phyloP scores from a whole-genome alignment of 352 stramenopile species.

The Pythium aphanidermatum region DNA sequence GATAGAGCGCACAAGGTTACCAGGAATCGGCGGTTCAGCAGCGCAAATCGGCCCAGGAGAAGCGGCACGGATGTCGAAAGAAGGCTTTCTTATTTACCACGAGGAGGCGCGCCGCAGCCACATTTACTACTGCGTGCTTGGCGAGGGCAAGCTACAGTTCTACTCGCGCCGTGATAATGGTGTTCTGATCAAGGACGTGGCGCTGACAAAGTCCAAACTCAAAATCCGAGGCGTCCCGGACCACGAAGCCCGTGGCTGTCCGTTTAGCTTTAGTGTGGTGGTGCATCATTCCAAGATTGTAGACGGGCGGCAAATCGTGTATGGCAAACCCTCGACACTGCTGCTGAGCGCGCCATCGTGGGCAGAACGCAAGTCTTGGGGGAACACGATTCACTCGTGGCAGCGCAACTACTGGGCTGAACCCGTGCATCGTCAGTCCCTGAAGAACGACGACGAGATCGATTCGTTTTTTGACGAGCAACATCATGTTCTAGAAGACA shows the following conservation, averaged over 20 bases:
- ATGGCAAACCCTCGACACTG: slow-evolving; percentile 46
- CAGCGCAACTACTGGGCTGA: slow-evolving; percentile 85
- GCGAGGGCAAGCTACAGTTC: slow-evolving; percentile 69
- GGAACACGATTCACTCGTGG: slow-evolving; percentile 84
- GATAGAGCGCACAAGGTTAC: too few relatives aligned
- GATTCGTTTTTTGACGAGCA: slow-evolving; percentile 76
- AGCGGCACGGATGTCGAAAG: slow-evolving; percentile 60
- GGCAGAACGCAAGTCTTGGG: slow-evolving; percentile 76
- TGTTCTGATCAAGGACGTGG: slow-evolving; percentile 56
- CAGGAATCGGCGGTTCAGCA: too few relatives aligned
- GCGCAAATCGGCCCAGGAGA: slow-evolving; percentile 4
- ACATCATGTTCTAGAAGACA: slow-evolving; percentile 30
- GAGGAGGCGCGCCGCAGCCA: slow-evolving; percentile 53
- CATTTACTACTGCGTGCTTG: slow-evolving; percentile 79
- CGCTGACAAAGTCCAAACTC: slow-evolving; percentile 65
- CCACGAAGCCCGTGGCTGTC: slow-evolving; percentile 58
- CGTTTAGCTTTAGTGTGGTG: slow-evolving; percentile 70
- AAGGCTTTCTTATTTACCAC: slow-evolving; percentile 75
- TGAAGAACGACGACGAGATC: slow-evolving; percentile 48
- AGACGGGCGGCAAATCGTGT: slow-evolving; percentile 58
- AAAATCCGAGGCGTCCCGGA: slow-evolving; percentile 73
- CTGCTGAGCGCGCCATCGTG: slow-evolving; percentile 67
- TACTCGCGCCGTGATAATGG: slow-evolving; percentile 56
- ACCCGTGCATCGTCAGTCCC: slow-evolving; percentile 45
- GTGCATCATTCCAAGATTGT: slow-evolving; percentile 69